Evolutionary conservation across 2,329 filamentous ascomycete genomes (phyloP).

Genomic region (Ciborinia camelliae): DNA sequence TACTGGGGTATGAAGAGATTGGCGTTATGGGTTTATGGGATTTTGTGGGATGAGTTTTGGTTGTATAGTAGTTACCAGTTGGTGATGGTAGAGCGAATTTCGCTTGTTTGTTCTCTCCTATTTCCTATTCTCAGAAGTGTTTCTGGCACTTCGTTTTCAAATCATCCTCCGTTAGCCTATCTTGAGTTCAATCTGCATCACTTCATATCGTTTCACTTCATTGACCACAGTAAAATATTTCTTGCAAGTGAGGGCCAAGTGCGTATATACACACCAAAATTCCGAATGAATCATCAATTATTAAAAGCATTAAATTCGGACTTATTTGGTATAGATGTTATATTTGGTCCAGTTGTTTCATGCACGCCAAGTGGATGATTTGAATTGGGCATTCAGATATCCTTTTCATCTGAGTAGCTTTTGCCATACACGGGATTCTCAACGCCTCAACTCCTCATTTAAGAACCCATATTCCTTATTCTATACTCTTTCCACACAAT

Average conservation of each 20-base stretch:
- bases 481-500: background rate
- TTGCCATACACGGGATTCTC: background rate
- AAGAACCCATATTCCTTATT: background rate
- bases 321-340: background rate
- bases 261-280: background rate
- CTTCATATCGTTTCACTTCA: background rate
- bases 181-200: too few species aligned
- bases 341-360: background rate
- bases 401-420: background rate
- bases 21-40: background rate
- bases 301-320: too few species aligned
- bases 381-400: background rate
- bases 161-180: too few species aligned
- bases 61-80: background rate
- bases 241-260: background rate
- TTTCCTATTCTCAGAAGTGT: background rate
- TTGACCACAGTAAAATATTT: background rate
- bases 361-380: background rate
- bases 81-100: background rate
- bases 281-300: too few species aligned
- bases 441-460: background rate
- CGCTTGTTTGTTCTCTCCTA: background rate
- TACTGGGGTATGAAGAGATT: background rate
- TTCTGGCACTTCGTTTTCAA: too few species aligned
- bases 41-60: background rate